Base-by-base conservation (phyloP, 495 filamentous ascomycete species). In the Tuber brumale region DNA sequence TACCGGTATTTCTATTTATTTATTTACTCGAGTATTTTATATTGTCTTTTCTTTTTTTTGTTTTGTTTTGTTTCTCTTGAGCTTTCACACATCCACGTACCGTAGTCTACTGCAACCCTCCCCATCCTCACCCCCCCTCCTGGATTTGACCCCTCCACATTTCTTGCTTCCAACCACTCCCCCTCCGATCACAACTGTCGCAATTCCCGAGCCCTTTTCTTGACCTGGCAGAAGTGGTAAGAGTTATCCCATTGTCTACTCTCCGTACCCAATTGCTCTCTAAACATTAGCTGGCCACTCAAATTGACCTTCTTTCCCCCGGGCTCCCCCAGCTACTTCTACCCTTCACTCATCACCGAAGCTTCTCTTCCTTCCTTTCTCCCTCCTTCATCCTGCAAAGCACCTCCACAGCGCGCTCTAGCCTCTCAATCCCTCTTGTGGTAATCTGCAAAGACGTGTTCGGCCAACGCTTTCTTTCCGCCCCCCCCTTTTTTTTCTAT, bases 281-380 rank as follows among this genome's bases (percentile, higher is more conserved):
- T n/a, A 61, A 61, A 61, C 51, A 61, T 61, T 61, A 75, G 70
- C 73, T 71, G 73, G 72, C 78, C 76, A 80, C 70, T 75, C 61
- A 79, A 73, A 70, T 79, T 79, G 78, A 73, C 70, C 78, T 44
- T 79, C 51, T 75, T 9, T 51, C 78, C 46, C 78, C 78, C 78
- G 70, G 76, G 73, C 42, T 75, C 73, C 72, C 78, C 75, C 78
- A 77, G 76, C 78, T 80, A 80, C 78, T 80, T 80, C 76, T 79
- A 79, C 78, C 78, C 78, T 76, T 77, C 71, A 80, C 72, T 75
- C 80, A 81, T 81, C 78, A 72, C 75, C 78, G 77, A 81, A 80
- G 73, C 74, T 73, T 46, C 79, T 46, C 77, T 81, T 81, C 45
- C 37, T 79, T 73, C 75, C 74, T 81, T 73, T 79, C 79, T 81